phyloP scores from a whole-genome alignment of 768 basidiomycete genomes.

The Mycena kentingensis region DNA sequence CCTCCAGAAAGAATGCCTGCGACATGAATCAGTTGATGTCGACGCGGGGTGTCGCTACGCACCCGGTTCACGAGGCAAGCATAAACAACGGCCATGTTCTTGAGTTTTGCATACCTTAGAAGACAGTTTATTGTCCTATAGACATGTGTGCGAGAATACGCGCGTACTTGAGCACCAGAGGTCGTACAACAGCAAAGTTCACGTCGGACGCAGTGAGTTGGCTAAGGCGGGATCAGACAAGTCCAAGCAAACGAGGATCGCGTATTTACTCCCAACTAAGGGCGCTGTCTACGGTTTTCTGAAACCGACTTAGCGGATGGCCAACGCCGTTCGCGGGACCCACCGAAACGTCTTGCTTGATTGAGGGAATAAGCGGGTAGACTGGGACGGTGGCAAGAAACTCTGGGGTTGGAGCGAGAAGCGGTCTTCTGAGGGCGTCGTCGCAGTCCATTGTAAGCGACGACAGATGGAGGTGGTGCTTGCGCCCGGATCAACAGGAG shows the following conservation, averaged over 20 bases:
- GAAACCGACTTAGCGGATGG: constrained; percentile 28
- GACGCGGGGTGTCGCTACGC: neutral
- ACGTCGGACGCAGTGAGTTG: constrained; percentile 83
- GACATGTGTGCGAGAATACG: no score
- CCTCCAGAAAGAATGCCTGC: constrained; percentile 77
- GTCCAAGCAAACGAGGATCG: neutral
- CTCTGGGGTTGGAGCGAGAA: constrained; percentile 60
- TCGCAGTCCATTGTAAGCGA: constrained; percentile 43
- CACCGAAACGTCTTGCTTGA: constrained; percentile 72
- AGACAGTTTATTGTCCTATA: no score
- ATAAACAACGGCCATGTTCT: constrained; percentile 55
- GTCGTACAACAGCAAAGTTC: constrained; percentile 78
- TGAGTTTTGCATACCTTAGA: constrained; percentile 43
- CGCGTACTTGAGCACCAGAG: constrained; percentile 76
- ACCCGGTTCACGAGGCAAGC: constrained; percentile 72
- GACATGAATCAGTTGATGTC: constrained; percentile 5
- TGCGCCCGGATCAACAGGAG: constrained; percentile 1
- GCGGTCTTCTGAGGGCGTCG: constrained; percentile 37
- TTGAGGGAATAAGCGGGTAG: constrained; percentile 75
- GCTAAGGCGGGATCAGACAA: constrained; percentile 36
- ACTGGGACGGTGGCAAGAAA: constrained; percentile 66
- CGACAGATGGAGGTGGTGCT: neutral
- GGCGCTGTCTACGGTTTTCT: constrained; percentile 63
- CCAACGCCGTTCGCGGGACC: constrained; percentile 29
- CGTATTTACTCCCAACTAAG: constrained; percentile 77